These are phyloP conservation scores for Leavenworthia alabamica DNA, from an alignment of 345 rosid species.

Conservation along the genomic window DNA sequence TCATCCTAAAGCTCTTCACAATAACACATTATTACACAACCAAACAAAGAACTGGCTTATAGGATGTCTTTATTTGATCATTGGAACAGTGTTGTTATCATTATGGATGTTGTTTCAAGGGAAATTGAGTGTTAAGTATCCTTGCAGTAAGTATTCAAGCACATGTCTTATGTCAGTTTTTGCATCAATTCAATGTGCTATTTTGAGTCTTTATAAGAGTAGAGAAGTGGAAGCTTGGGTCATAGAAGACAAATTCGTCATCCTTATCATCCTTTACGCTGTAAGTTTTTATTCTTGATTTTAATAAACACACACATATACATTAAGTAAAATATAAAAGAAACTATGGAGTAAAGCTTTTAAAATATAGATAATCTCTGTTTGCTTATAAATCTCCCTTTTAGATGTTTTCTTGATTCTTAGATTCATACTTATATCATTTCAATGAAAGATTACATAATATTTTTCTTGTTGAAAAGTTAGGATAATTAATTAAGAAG, in stretches of 20 bases:
- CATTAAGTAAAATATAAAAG: neutral
- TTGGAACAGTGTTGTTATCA: conserved; percentile 35
- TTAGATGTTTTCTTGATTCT: neutral
- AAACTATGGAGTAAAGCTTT: neutral
- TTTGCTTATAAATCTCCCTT: neutral
- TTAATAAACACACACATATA: neutral
- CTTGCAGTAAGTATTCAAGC: conserved; percentile 46
- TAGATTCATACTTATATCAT: neutral
- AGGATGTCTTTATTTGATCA: conserved; percentile 37
- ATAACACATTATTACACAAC: conserved; percentile 9
- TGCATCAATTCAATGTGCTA: conserved; percentile 47
- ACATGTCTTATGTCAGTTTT: conserved; percentile 51
- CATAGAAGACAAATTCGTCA: conserved; percentile 38
- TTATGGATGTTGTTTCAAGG: conserved; percentile 55
- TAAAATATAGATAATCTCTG: neutral
- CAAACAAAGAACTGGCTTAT: conserved; percentile 39
- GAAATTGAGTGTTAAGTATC: conserved; percentile 37
- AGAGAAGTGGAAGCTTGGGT: conserved; percentile 40
- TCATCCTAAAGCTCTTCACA: conserved; percentile 3
- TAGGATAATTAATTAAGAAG: neutral
- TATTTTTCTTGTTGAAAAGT: neutral
- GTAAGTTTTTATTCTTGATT: conserved; percentile 30
- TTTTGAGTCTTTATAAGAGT: conserved; percentile 35
- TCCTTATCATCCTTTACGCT: conserved; percentile 33
- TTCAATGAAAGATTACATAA: neutral